Evolutionary conservation across 1,284 basidiomycete genomes (phyloP), one percentile per base, ranked within the genome.

Genomic region (Heimioporus retisporus): DNA sequence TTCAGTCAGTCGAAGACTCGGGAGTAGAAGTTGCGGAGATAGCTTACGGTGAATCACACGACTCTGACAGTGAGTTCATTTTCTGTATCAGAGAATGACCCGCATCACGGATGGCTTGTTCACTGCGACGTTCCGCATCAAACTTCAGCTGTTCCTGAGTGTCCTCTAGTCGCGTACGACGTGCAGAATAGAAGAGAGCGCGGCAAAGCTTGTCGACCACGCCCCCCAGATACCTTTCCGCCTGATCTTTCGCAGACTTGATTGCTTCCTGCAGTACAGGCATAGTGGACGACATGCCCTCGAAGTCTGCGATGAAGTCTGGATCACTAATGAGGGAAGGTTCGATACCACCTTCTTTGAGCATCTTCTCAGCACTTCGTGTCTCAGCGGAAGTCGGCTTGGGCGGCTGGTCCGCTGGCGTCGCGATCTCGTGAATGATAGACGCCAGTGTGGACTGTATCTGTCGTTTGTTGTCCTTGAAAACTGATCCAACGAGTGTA

Each of bases 251-350:
- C 1, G 81, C 69, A 2, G 62, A 60, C 10, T 71, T 75, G 57
- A 77, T 74, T n/a, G 60, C 67, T 7, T 69, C 69, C n/a, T 68
- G 67, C 50, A 78, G 31, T 8, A 60, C 13, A 44, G 75, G 74
- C 31, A 56, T 60, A 11, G 65, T 60, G 14, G 54, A 58, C 1
- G 56, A 63, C 23, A 71, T 58, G n/a, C 21, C 43, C 42, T 77
- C 70, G 2, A 84, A 69, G 44, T 70, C 63, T 1, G 64, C 54
- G 10, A 84, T 63, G 59, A 83, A 83, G 2, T 78, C 66, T 2
- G 65, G 55, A 62, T 83, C 81, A n/a, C 21, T 65, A 2, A 72
- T 61, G 46, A 64, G 66, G 58, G 74, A 68, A 40, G 62, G 28
- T 35, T 76, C 60, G 6, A 60, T 65, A 15, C 59, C 31, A 19